phyloP scores from a whole-genome alignment of 805 yeast species.

The Starmerella scarabaei region DNA sequence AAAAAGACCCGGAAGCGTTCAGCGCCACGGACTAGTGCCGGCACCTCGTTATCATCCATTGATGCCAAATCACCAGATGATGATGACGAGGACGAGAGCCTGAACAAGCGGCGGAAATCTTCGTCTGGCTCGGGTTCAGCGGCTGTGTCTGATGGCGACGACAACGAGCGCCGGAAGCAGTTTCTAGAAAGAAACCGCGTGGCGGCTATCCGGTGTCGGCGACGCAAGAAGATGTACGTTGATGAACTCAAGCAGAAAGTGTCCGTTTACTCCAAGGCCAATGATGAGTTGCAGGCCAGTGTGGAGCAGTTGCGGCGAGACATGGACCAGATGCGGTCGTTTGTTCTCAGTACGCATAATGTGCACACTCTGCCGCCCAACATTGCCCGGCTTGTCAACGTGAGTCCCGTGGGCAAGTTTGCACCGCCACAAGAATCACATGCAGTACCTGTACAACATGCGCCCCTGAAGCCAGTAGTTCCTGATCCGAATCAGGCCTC shows the following conservation, averaged over 20 bases:
- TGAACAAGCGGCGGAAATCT: background rate
- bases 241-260: slow-evolving; percentile 72
- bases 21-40: too few species aligned
- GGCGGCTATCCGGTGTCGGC: slow-evolving; percentile 93
- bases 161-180: slow-evolving; percentile 35
- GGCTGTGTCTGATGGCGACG: slow-evolving; percentile 12
- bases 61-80: background rate
- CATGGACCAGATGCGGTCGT: slow-evolving; percentile 27
- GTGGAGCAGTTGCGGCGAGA: slow-evolving; percentile 8
- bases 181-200: slow-evolving; percentile 83
- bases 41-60: too few species aligned
- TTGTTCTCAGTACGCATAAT: slow-evolving; percentile 13
- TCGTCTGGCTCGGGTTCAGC: background rate
- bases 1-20: too few species aligned
- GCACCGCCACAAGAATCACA: background rate
- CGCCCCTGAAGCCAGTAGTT: too few species aligned
- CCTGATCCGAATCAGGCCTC: too few species aligned
- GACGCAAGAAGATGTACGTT: slow-evolving; percentile 80
- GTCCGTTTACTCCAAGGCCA: slow-evolving; percentile 54
- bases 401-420: too few species aligned
- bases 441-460: too few species aligned
- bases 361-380: slow-evolving; percentile 16
- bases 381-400: slow-evolving; percentile 13
- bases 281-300: slow-evolving; percentile 38
- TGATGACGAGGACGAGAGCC: background rate